Base-by-base conservation (phyloP, 192 early-diverging fungal species). In the Mortierella alpina region DNA sequence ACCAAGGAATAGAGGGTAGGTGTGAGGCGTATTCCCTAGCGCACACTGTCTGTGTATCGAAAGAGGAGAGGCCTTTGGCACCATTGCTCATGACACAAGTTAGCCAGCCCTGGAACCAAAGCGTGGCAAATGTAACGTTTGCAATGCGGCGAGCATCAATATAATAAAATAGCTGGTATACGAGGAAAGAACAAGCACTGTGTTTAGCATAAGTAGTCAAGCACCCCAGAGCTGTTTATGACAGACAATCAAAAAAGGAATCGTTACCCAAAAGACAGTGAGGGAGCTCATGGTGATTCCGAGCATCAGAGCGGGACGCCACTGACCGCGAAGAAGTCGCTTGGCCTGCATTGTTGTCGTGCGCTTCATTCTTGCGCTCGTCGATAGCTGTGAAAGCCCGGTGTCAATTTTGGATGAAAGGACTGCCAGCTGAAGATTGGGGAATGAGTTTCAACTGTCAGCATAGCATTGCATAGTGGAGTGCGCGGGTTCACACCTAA, bases 271-370 rank as follows among this genome's bases (percentile, higher is more conserved):
- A 63, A 80, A 80, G 23, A 80, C 60, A 0, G 70, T 72, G 5
- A 80, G 39, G 20, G 59, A 68, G 6, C 53, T 42, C 54, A 72
- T 68, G 45, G 57, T 55, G 12, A 70, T 72, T 18, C 51, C 64
- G 13, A 72, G 22, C 77, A 80, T 80, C 10, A 80, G 50, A 17
- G 70, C 77, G 40, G 77, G 77, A 45, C 77, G 77, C 77, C 77
- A 80, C 53, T 80, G 77, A 13, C 77, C 77, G 12, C 77, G 69
- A 23, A 80, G 70, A 3, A 80, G 59, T 5, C 70, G 77, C 44
- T 68, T 80, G 31, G 77, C 70, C 45, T 80, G 77, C 77, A 72
- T 72, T 15, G 60, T 72, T 4, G 77, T 60, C 10, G 70, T 72
- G 49, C 72, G 9, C 20, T 61, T 67, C 59, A 68, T 59, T 18